phyloP scores from a whole-genome alignment of 805 yeast genomes.

The Yarrowia sp. region DNA sequence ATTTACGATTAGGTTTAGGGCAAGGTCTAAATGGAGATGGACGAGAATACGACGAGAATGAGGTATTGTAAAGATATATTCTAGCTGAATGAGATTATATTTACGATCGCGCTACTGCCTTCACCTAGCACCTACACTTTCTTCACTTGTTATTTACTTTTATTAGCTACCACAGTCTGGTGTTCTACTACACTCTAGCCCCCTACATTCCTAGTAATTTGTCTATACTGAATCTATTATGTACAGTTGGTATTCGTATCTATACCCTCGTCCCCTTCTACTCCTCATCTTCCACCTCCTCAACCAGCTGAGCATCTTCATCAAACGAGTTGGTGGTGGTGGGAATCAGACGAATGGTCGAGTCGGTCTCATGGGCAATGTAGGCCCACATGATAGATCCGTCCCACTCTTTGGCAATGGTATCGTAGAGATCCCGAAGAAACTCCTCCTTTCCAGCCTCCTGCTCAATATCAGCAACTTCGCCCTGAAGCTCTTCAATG shows the following conservation, averaged over 20 bases:
- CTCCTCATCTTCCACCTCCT: conserved; percentile 4
- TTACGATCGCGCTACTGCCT: no score
- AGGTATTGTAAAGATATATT: no score
- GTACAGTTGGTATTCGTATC: background rate
- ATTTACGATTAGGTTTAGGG: conserved; percentile 39
- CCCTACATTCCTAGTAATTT: background rate
- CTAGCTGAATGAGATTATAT: no score
- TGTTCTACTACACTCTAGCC: no score
- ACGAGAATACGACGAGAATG: background rate
- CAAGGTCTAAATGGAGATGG: background rate
- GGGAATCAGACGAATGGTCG: conserved; percentile 31
- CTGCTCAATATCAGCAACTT: no score
- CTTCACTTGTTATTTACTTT: no score
- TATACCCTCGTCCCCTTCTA: no score
- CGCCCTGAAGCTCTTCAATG: no score
- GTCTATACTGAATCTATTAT: conserved; percentile 10
- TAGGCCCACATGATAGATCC: conserved; percentile 25
- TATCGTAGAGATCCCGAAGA: conserved; percentile 5
- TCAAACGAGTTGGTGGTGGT: background rate
- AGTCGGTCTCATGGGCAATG: conserved; percentile 13
- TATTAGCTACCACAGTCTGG: background rate
- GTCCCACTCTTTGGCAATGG: conserved; percentile 23
- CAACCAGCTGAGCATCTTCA: background rate
- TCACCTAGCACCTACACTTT: no score
- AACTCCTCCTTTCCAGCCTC: no score